phyloP scores from a whole-genome alignment of 495 filamentous ascomycete species.

The Echria macrotheca region DNA sequence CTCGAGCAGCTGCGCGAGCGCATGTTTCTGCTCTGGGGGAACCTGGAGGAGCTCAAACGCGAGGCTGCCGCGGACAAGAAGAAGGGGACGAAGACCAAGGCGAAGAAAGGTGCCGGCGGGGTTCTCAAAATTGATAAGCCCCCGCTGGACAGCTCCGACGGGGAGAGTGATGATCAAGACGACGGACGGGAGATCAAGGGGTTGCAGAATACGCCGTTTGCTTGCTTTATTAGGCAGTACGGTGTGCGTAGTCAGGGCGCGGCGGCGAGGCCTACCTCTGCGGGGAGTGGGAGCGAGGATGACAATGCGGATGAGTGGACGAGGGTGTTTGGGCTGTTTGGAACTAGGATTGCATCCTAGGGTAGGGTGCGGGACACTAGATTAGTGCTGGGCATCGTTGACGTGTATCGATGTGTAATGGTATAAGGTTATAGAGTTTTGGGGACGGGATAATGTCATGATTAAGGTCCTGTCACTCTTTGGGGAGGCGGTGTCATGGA shows the following conservation, averaged over 20 bases:
- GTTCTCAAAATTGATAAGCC: conserved; percentile 7
- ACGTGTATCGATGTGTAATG: background rate
- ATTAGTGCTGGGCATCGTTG: background rate
- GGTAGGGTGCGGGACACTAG: background rate
- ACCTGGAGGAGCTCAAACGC: conserved; percentile 66
- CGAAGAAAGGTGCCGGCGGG: background rate
- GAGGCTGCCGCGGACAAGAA: conserved; percentile 1
- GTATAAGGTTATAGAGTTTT: too few relatives aligned
- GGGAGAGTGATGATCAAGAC: conserved; percentile 11
- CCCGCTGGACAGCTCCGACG: conserved; percentile 23
- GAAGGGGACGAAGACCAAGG: background rate
- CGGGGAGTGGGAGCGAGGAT: conserved; percentile 25
- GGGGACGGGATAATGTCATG: too few relatives aligned
- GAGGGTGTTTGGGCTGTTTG: conserved; percentile 51
- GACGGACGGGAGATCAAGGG: background rate
- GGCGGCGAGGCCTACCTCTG: too few relatives aligned
- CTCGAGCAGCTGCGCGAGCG: conserved; percentile 58
- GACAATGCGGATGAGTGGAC: conserved; percentile 42
- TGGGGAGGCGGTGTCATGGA: too few relatives aligned
- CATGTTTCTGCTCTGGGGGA: conserved; percentile 79
- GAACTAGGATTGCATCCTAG: conserved; percentile 41
- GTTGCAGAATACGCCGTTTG: conserved; percentile 48
- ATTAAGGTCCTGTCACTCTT: too few relatives aligned
- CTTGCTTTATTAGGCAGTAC: conserved; percentile 59
- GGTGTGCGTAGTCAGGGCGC: conserved; percentile 35